Percentiles rank a stretch among this genome's conserved stretches.
Conservation (phyloP, 768 basidiomycete genomes). For the Agrocybe pediades region DNA sequence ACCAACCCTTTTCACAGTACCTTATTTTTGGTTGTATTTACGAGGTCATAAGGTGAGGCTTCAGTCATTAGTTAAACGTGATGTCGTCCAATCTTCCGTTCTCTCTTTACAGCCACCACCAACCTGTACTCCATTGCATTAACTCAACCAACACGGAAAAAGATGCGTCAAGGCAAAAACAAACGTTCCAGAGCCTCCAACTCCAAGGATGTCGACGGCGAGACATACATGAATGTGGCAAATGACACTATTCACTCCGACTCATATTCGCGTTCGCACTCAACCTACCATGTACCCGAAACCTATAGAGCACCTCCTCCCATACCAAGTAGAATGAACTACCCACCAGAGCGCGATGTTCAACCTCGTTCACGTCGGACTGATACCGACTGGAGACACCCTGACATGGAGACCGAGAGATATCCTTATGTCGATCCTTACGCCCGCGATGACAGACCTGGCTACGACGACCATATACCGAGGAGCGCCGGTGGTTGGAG, state of each 20-base stretch:
- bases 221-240: conserved; percentile 49
- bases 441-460: conserved; percentile 51
- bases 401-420: conserved; percentile 46
- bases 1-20: background rate
- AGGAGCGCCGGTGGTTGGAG: conserved; percentile 50
- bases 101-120: background rate
- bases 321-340: conserved; percentile 41
- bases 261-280: conserved; percentile 51
- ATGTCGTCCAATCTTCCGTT: background rate
- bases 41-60: background rate
- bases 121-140: background rate
- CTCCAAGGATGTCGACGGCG: conserved; percentile 51
- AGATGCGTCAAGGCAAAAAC: conserved; percentile 49
- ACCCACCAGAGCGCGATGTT: conserved; percentile 51
- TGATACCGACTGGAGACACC: conserved; percentile 54
- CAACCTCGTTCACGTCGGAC: conserved; percentile 52
- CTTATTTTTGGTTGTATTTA: background rate
- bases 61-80: background rate
- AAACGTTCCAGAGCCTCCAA: conserved; percentile 56
- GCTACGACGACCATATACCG: conserved; percentile 43
- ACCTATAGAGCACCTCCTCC: conserved; percentile 48
- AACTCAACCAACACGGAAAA: too few relatives aligned
- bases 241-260: conserved; percentile 54
- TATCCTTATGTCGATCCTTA: conserved; percentile 50
- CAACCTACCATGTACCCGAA: conserved; percentile 49